Evolutionary conservation across 75 land plant genomes (phyloP), one percentile per base, ranked within the genome.

Genomic region (Sequoiadendron giganteum): DNA sequence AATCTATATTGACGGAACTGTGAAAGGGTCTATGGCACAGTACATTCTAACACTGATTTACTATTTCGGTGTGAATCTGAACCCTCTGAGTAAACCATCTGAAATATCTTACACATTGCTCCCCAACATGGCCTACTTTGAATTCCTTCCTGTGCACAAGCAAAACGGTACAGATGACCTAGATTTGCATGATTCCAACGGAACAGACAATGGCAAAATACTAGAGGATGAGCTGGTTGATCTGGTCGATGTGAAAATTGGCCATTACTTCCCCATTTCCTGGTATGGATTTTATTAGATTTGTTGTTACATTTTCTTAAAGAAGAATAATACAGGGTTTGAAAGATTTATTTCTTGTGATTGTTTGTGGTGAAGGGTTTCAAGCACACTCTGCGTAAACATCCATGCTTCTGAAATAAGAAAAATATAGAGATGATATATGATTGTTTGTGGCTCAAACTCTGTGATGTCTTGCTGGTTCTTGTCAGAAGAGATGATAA

Each of bases 21-120:
- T 90, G 25, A 94, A 95, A 3, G 97, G 97, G 3, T 61, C 93
- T 84, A 95, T 95, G 97, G 94, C 95, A 14, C 95, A 94, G 85
- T 94, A 96, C 84, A 89, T 95, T 32, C 92, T 95, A 21, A 84
- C 89, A 18, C 89, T 96, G 7, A 90, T 93, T 21, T 88, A 89
- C 75, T 95, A 90, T 88, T 91, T 95, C 32, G 97, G 94, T 28
- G 91, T 96, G 86, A 96, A 96, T 87, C 85, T 95, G 19, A 89
- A 86, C 40, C 94, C 95, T 1, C 88, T 90, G 40, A 52, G 90
- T 72, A 87, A 79, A 65, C 94, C 94, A 14, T 86, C 90, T 9
- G 90, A 94, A 15, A 93, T 93, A 1, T 91, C 92, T 1, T 96
- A 90, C 85, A 94, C 97, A 11, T 89, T 96, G 45, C 86, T 96